Conservation (phyloP, 176 grass and related monocot species). For the Ananas comosus region DNA sequence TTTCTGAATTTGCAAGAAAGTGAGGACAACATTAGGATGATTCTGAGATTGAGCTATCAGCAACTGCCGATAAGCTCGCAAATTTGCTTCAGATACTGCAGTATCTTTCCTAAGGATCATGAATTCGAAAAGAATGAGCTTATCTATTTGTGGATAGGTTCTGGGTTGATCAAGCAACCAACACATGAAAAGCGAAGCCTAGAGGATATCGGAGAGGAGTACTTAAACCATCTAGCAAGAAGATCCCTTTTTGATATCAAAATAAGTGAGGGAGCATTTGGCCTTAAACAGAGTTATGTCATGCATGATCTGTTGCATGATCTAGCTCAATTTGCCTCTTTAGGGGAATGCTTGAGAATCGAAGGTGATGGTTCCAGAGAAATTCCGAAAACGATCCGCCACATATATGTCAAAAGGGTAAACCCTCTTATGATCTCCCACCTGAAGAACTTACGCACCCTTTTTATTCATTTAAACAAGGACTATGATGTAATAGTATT, state of each 20-base stretch:
- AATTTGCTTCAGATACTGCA: no score
- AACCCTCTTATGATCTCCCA: constrained; percentile 7
- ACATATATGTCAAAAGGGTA: constrained; percentile 21
- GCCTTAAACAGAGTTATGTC: neutral
- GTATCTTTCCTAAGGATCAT: no score
- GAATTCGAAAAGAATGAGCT: no score
- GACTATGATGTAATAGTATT: constrained; percentile 7
- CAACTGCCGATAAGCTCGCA: constrained; percentile 18
- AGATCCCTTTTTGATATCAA: constrained; percentile 20
- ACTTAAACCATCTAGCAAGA: neutral
- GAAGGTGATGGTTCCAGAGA: neutral
- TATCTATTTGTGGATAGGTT: no score
- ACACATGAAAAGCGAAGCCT: no score
- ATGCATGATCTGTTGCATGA: constrained; percentile 33
- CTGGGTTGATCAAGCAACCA: no score
- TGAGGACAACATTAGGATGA: constrained; percentile 10
- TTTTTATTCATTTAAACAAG: constrained; percentile 18
- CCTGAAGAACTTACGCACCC: constrained; percentile 26
- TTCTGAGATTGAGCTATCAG: constrained; percentile 31
- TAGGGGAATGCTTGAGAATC: constrained; percentile 13
- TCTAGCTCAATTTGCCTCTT: constrained; percentile 13
- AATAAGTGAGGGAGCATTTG: no score
- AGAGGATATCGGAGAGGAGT: neutral
- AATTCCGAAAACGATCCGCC: constrained; percentile 12
- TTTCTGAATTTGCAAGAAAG: constrained; percentile 13